Conservation (phyloP, 257 asterid genomes). For the Ophiorrhiza pumila region DNA sequence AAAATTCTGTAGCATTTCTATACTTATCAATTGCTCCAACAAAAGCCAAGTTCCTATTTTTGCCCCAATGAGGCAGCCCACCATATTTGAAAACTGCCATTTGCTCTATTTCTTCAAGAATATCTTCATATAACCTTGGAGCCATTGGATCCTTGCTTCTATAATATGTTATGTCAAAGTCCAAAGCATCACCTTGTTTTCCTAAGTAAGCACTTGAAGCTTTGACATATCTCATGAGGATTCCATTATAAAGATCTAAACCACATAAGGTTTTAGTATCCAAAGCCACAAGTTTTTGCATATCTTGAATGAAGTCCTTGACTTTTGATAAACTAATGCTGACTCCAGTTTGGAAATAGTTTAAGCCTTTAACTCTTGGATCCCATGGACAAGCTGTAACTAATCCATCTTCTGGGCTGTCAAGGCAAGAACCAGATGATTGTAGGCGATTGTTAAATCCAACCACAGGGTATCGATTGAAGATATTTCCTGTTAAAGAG, state of each 20-base stretch:
- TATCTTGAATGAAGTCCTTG: conserved; percentile 13
- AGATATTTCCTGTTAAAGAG: not conserved
- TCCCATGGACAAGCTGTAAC: conserved; percentile 22
- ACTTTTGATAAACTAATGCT: conserved; percentile 15
- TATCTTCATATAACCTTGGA: conserved; percentile 15
- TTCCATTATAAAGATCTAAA: conserved; percentile 12
- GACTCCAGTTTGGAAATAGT: not conserved
- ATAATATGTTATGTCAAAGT: conserved; percentile 14
- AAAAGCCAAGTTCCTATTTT: conserved; percentile 15
- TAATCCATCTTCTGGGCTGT: not conserved
- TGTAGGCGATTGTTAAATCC: conserved; percentile 17
- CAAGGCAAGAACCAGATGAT: conserved; percentile 18
- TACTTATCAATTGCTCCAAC: conserved; percentile 2
- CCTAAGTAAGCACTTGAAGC: conserved; percentile 17
- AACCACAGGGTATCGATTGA: conserved; percentile 11
- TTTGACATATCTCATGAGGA: conserved; percentile 20
- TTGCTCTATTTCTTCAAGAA: conserved; percentile 19
- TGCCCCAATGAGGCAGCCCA: conserved; percentile 20
- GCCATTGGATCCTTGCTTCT: conserved; percentile 17
- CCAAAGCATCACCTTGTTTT: conserved; percentile 11
- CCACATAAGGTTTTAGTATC: conserved; percentile 5
- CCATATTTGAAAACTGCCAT: conserved; percentile 13
- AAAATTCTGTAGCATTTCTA: conserved; percentile 6
- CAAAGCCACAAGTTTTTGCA: conserved; percentile 9
- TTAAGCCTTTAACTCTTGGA: conserved; percentile 7